These are phyloP conservation scores for Chaetomium tenue DNA, from an alignment of 495 filamentous ascomycete genomes.

Conservation along the genomic window DNA sequence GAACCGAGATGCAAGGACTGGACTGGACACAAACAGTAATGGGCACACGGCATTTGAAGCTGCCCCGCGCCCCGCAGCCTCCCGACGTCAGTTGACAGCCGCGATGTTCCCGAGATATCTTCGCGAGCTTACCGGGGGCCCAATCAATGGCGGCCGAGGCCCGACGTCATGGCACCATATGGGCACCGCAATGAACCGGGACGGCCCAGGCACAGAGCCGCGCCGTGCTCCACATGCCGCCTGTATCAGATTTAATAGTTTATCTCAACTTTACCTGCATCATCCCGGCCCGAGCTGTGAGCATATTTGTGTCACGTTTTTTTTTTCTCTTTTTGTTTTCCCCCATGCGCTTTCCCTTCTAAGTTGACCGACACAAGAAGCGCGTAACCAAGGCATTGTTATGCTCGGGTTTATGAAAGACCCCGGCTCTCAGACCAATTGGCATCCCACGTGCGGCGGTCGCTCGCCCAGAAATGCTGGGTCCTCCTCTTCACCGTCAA, in stretches of 20 bases:
- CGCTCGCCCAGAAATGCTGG: constrained; percentile 20
- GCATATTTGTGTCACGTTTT: background rate
- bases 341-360: background rate
- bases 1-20: background rate
- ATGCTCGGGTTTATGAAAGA: background rate
- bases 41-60: background rate
- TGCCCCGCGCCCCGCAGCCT: constrained; percentile 18
- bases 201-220: constrained; percentile 28
- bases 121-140: constrained; percentile 21
- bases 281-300: constrained; percentile 21
- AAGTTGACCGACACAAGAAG: constrained; percentile 9
- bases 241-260: constrained; percentile 24
- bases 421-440: constrained; percentile 23
- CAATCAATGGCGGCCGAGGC: constrained; percentile 30
- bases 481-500: constrained; percentile 7
- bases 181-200: constrained; percentile 7
- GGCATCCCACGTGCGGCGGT: constrained; percentile 29
- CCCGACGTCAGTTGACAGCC: too few species aligned
- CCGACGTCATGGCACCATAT: constrained; percentile 21
- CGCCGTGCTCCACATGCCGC: constrained; percentile 24
- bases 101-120: constrained; percentile 27
- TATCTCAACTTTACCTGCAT: constrained; percentile 18
- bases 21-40: too few species aligned
- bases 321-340: background rate
- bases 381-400: constrained; percentile 31